Evolutionary conservation across 495 filamentous ascomycete species (phyloP).

Genomic region (Cercophora newfieldiana): DNA sequence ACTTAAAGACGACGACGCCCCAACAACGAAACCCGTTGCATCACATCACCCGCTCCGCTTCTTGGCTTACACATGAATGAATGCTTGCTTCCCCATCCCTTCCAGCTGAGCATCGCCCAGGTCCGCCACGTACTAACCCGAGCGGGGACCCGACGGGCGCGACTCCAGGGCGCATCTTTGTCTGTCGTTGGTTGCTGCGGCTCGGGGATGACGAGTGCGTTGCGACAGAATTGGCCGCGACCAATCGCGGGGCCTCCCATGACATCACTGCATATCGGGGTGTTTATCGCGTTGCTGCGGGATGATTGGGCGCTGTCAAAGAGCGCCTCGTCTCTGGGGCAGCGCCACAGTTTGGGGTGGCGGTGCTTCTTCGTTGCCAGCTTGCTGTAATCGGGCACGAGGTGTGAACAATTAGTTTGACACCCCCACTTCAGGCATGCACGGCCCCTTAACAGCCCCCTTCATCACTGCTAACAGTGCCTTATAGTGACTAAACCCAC

Average conservation of each 20-base stretch:
- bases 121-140: not conserved
- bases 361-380: no score
- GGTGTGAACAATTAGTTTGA: no score
- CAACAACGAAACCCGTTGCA: not conserved
- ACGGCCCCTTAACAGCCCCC: no score
- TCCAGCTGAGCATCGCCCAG: not conserved
- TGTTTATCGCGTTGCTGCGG: not conserved
- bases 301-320: not conserved
- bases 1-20: no score
- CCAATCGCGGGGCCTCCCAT: constrained; percentile 14
- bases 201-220: constrained; percentile 5
- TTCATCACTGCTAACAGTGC: no score
- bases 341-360: not conserved
- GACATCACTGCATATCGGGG: constrained; percentile 7
- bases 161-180: not conserved
- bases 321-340: not conserved
- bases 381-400: no score
- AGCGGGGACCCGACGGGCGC: no score
- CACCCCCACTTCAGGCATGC: no score
- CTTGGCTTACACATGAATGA: not conserved
- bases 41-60: not conserved
- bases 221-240: not conserved
- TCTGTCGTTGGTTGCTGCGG: constrained; percentile 6
- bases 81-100: not conserved
- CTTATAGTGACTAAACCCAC: no score